phyloP scores from a whole-genome alignment of 371 early-diverging fungal genomes.

The Nematocida homosporus region DNA sequence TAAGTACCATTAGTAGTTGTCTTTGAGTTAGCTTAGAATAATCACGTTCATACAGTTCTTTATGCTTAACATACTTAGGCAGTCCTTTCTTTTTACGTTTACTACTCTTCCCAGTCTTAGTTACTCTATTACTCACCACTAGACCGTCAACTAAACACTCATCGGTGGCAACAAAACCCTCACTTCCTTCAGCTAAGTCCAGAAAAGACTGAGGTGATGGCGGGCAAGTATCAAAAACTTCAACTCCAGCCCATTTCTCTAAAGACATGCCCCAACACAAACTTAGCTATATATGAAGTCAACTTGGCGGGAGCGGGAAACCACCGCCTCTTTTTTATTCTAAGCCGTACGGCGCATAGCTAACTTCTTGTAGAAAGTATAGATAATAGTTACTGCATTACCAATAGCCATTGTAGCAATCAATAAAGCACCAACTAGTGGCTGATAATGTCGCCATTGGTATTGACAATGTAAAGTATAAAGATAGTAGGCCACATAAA shows the following conservation, averaged over 20 bases:
- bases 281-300: neutral
- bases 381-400: conserved; percentile 33
- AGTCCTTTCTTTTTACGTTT: conserved; percentile 39
- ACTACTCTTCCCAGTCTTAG: conserved; percentile 12
- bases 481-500: conserved; percentile 52
- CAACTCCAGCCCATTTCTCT: neutral
- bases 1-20: conserved; percentile 44
- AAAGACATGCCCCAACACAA: neutral
- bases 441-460: conserved; percentile 45
- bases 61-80: conserved; percentile 45
- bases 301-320: neutral
- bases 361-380: conserved; percentile 40
- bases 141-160: too few species aligned
- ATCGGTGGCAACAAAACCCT: too few species aligned
- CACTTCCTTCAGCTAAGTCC: too few species aligned
- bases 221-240: conserved; percentile 13
- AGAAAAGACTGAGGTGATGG: conserved; percentile 41
- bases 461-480: conserved; percentile 25
- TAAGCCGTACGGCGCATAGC: too few species aligned
- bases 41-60: conserved; percentile 36
- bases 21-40: conserved; percentile 33
- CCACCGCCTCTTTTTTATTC: neutral
- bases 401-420: conserved; percentile 46
- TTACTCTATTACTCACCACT: too few species aligned
- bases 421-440: conserved; percentile 32